Base-by-base conservation (phyloP, 2,329 filamentous ascomycete species). In the Sclerotinia sclerotiorum region DNA sequence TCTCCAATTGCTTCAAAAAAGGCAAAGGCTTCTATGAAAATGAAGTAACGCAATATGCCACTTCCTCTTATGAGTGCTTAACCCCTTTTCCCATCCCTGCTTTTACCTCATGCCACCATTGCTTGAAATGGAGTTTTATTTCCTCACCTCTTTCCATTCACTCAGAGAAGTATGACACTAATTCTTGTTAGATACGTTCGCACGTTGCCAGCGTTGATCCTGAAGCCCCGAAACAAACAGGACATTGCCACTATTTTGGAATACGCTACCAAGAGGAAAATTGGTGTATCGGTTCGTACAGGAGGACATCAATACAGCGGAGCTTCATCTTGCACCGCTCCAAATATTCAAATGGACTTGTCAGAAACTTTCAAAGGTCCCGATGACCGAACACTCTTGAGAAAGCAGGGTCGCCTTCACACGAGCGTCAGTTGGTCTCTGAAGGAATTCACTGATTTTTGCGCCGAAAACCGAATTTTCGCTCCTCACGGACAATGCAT, bases 271-370 rank as follows among this genome's bases (percentile, higher is more conserved):
- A 72, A 77, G 4, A 76, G 79, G 63, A 79, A 79, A 2, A 75
- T 82, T 21, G 78, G 81, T 4, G 77, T 84, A 1, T 81, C 83
- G 11, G 79, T 84, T 66, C 80, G 78, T 69, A 83, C 77, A 0
- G 82, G 82, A 0, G 82, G 82, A 1, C 82, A 84, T 67, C 81
- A 84, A 69, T 84, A 84, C 71, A 82, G 80, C 62, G 82, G 82
- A 32, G 82, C 82, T 17, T 83, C 79, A 0, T 84, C 82, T 0
- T 83, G 82, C 0, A 74, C 76, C 29, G 78, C 76, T 5, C 76
- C 77, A 1, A 82, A 82, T 65, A 83, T 84, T 64, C 82, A 83
- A 68, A 71, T 84, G 19, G 82, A 84, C 65, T 77, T 84, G 70
- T 78, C 24, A n/a, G 21, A 42, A 76, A 78, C 1, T 76, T 76